Percentiles rank a stretch among this genome's conserved stretches.
Conservation (phyloP, 257 asterid genomes). For the Rhazya stricta region DNA sequence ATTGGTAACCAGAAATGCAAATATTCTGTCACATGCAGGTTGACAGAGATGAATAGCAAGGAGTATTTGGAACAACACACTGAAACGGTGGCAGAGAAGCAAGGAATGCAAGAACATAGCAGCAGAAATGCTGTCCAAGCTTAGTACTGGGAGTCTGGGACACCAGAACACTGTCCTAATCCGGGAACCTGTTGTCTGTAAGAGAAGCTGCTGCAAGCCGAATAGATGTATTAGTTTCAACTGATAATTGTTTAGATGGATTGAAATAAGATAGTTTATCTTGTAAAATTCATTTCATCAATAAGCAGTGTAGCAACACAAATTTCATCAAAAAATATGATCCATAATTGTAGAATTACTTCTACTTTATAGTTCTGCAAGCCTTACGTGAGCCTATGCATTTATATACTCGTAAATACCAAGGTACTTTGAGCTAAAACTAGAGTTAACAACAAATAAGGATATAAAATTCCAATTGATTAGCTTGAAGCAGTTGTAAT, state of each 20-base stretch:
- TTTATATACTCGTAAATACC: too few species aligned
- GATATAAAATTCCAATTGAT: too few species aligned
- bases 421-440: too few species aligned
- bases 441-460: background rate
- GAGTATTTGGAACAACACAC: slow-evolving; percentile 78
- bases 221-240: background rate
- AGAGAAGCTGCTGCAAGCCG: slow-evolving; percentile 11
- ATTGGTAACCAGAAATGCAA: background rate
- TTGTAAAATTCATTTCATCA: background rate
- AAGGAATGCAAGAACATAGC: background rate
- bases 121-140: slow-evolving; percentile 12
- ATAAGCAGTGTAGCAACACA: background rate
- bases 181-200: slow-evolving; percentile 25
- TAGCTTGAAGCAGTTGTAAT: too few species aligned
- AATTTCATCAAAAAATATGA: background rate
- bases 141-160: background rate
- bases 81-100: slow-evolving; percentile 30
- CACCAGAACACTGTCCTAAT: background rate
- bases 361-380: background rate
- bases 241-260: background rate
- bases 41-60: slow-evolving; percentile 66
- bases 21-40: slow-evolving; percentile 16
- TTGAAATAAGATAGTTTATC: background rate
- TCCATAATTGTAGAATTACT: background rate
- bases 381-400: too few species aligned